Evolutionary conservation across 2,329 filamentous ascomycete genomes (phyloP), one percentile per base, ranked within the genome.

Genomic region (Passalora sequoiae): DNA sequence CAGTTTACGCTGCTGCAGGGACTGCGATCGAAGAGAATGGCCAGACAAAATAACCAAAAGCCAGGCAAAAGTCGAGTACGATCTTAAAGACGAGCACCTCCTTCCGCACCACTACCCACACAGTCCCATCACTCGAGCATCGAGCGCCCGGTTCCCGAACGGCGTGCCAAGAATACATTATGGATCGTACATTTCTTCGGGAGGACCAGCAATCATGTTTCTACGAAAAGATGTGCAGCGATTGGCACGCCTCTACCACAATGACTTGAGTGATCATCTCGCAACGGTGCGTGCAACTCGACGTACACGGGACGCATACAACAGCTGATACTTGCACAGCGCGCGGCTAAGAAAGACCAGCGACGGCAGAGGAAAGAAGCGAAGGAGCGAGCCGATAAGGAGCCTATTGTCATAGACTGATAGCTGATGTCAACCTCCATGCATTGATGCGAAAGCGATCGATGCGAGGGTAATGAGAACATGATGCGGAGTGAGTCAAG

Each of bases 11-110:
- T 62, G 59, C 47, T 63, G 61, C 40, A 17, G n/a, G 3, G 19
- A 17, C 0, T 64, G 61, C 43, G 61, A 64, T 33, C 49, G 47
- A 25, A 40, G 38, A 29, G 36, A 62, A 12, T 63, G 60, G 58
- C 47, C 53, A 3, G 53, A 57, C n/a, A 62, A 57, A 41, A 60
- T 62, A 21, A 62, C 58, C 24, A 57, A 57, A 44, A 61, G 56
- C 0, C 31, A 51, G 10, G 60, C 60, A 2, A 53, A 48, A 20
- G 49, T 47, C 9, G 28, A 53, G 20, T 60, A 43, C 42, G 40
- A 50, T 5, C 40, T 62, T 4, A 49, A 46, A 6, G 48, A 56
- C 8, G 38, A 57, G 16, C 56, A 59, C 13, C 49, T 61, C 2
- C 40, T 58, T 13, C 56, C 50, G 3, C 35, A 39, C 6, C 37